A percentile compares a stretch with the other conserved stretches of the same genome.
Evolutionary conservation across 768 basidiomycete genomes (phyloP).

Genomic region (Suillus americanus): DNA sequence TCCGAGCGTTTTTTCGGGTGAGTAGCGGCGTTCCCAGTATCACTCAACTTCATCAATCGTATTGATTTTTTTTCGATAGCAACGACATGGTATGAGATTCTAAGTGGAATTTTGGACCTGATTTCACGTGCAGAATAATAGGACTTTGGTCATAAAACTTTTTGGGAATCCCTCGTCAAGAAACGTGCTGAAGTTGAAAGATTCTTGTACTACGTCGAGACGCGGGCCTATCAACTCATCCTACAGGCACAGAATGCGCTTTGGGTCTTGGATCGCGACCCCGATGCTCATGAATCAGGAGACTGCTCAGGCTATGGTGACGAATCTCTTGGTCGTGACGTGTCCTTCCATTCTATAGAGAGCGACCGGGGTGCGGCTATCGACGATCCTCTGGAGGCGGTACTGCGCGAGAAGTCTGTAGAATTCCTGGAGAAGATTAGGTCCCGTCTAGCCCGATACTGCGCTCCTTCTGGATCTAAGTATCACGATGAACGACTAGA

Average conservation of each 20-base stretch:
- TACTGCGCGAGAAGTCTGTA: slow-evolving; percentile 32
- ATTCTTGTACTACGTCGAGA: slow-evolving; percentile 32
- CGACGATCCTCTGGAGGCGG: slow-evolving; percentile 35
- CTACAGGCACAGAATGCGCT: slow-evolving; percentile 34
- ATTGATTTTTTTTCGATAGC: slow-evolving; percentile 5
- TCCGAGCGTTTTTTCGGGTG: slow-evolving; percentile 42
- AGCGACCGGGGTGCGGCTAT: slow-evolving; percentile 1
- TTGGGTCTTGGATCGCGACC: slow-evolving; percentile 35
- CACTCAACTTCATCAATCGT: neutral
- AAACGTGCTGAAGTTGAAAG: slow-evolving; percentile 31
- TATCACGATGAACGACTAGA: slow-evolving; percentile 34
- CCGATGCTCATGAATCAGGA: slow-evolving; percentile 13
- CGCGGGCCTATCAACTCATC: slow-evolving; percentile 35
- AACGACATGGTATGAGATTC: slow-evolving; percentile 22
- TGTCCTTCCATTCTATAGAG: slow-evolving; percentile 14
- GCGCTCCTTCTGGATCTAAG: slow-evolving; percentile 28
- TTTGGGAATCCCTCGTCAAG: slow-evolving; percentile 34
- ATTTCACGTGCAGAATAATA: slow-evolving; percentile 10
- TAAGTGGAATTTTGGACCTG: neutral
- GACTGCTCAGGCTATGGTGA: slow-evolving; percentile 25
- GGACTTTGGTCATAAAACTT: slow-evolving; percentile 42
- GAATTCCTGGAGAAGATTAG: slow-evolving; percentile 34
- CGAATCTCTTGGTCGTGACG: slow-evolving; percentile 1
- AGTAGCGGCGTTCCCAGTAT: slow-evolving; percentile 9
- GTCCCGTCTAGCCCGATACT: slow-evolving; percentile 34